These are phyloP conservation scores for Calonectria pseudoreteaudii DNA, from an alignment of 2,329 filamentous ascomycete genomes.

Conservation along the genomic window DNA sequence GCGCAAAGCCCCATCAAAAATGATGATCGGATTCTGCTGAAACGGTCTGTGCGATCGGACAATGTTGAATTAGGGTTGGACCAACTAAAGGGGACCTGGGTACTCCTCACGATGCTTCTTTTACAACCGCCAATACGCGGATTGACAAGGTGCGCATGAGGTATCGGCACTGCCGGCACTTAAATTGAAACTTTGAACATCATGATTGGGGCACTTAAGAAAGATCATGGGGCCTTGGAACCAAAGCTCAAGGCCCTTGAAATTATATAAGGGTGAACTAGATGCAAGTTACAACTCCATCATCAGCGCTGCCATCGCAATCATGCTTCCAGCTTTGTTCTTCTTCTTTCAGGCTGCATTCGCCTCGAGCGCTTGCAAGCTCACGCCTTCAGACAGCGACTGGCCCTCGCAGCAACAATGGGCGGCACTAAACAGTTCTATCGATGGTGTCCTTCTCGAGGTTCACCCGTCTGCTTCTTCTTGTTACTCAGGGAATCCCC, in stretches of 20 bases:
- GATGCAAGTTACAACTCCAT: not conserved
- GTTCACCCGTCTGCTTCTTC: not conserved
- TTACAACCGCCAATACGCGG: no score
- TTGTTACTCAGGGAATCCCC: not conserved
- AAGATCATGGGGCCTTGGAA: not conserved
- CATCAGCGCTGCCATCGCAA: not conserved
- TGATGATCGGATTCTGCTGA: not conserved
- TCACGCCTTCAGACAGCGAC: not conserved
- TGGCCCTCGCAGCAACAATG: not conserved
- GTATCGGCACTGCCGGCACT: not conserved
- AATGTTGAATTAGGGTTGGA: not conserved
- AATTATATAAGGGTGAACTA: not conserved
- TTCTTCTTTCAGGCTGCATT: not conserved
- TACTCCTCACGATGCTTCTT: not conserved
- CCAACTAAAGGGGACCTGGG: not conserved
- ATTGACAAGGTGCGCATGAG: not conserved
- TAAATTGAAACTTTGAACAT: not conserved
- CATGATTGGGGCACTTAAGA: not conserved
- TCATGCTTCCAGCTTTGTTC: constrained; percentile 2
- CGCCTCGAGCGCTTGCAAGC: not conserved
- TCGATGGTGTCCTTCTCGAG: not conserved
- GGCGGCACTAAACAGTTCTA: not conserved
- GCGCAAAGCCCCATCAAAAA: not conserved
- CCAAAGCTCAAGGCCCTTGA: not conserved
- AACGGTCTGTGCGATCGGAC: not conserved